Conservation (phyloP, 2,329 filamentous ascomycete genomes). For the Cladophialophora yegresii region DNA sequence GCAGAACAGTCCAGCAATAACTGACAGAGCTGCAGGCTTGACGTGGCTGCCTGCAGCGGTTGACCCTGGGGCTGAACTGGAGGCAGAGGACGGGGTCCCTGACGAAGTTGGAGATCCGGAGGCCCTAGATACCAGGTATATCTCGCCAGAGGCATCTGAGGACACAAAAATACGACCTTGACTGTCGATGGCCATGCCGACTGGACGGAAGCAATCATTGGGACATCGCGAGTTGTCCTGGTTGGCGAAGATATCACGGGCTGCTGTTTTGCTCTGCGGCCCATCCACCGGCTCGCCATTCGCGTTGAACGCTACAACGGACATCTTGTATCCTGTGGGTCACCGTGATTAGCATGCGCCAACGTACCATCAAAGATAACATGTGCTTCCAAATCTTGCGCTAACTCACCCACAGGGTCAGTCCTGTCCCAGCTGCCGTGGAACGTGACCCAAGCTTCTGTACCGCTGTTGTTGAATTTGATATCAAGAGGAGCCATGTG, state of each 20-base stretch:
- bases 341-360: not conserved
- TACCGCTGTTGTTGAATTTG: conserved; percentile 62
- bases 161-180: conserved; percentile 41
- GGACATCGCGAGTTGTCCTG: conserved; percentile 39
- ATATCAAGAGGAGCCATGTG: conserved; percentile 74
- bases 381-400: not conserved
- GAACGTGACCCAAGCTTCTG: conserved; percentile 66
- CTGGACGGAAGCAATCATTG: conserved; percentile 41
- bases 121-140: conserved; percentile 33
- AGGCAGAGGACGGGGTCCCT: not conserved
- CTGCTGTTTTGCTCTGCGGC: conserved; percentile 41
- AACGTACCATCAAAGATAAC: not conserved
- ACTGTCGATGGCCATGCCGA: conserved; percentile 41
- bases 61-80: conserved; percentile 7
- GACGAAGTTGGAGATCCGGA: conserved; percentile 15
- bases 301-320: conserved; percentile 48
- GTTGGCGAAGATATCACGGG: conserved; percentile 40
- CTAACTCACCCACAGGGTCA: not conserved
- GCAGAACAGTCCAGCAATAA: conserved; percentile 2
- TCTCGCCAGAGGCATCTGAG: conserved; percentile 41
- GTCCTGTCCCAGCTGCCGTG: conserved; percentile 67
- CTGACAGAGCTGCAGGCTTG: not conserved
- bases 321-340: conserved; percentile 50
- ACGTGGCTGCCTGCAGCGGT: conserved; percentile 3
- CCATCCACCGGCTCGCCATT: conserved; percentile 50